Conservation (phyloP, 192 early-diverging fungal species). For the Mortierella alpina region DNA sequence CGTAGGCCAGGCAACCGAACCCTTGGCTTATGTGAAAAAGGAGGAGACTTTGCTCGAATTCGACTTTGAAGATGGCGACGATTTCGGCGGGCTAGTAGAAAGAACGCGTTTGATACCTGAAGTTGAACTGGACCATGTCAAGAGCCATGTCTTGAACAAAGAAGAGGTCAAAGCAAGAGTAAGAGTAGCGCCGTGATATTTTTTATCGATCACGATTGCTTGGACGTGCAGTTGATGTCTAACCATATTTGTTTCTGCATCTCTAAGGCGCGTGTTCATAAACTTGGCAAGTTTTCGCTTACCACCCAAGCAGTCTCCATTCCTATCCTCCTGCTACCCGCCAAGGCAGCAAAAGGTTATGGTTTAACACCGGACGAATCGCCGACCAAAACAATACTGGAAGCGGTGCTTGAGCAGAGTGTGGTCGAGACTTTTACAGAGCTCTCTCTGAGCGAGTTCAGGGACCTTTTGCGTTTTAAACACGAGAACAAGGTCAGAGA, state of each 20-base stretch:
- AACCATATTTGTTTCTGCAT: background rate
- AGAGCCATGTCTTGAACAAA: background rate
- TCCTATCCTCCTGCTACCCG: constrained; percentile 26
- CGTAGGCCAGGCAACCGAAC: background rate
- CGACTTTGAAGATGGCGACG: constrained; percentile 42
- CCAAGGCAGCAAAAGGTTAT: background rate
- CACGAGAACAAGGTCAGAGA: constrained; percentile 15
- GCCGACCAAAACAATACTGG: background rate
- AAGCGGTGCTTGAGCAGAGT: constrained; percentile 27
- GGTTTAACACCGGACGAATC: too few species aligned
- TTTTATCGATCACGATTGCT: background rate
- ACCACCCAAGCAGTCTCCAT: constrained; percentile 37
- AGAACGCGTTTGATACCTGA: background rate
- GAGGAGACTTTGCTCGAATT: constrained; percentile 47
- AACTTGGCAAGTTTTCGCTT: constrained; percentile 47
- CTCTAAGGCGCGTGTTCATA: constrained; percentile 20
- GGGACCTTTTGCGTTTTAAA: constrained; percentile 25
- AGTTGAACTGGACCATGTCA: constrained; percentile 24
- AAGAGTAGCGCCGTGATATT: background rate
- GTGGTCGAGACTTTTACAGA: constrained; percentile 22
- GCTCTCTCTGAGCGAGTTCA: constrained; percentile 16
- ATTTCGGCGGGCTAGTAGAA: constrained; percentile 25
- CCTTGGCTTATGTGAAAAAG: constrained; percentile 6
- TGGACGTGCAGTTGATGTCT: background rate
- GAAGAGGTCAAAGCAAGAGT: constrained; percentile 35